These are phyloP conservation scores for Cryptococcus sp. DNA, from an alignment of 1,284 basidiomycete species.

Conservation along the genomic window DNA sequence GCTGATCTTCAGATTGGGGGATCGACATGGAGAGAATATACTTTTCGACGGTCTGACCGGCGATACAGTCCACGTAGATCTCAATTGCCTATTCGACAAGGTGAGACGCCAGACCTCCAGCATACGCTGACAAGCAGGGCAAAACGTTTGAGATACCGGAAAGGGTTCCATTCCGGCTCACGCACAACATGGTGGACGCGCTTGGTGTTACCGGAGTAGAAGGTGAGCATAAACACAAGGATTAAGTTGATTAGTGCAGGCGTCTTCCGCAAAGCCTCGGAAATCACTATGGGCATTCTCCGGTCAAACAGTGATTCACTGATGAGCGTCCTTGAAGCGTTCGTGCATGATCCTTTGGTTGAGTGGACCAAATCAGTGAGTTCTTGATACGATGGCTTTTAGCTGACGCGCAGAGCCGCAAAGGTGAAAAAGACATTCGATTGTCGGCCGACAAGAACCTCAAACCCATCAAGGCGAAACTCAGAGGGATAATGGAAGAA, in stretches of 20 bases:
- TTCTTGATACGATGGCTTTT: neutral
- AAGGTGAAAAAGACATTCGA: constrained; percentile 53
- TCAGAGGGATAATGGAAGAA: constrained; percentile 66
- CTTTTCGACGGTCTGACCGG: constrained; percentile 86
- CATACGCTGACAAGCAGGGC: constrained; percentile 59
- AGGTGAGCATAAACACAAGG: constrained; percentile 56
- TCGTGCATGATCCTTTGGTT: constrained; percentile 94
- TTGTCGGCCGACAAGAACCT: constrained; percentile 72
- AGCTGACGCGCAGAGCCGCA: constrained; percentile 6
- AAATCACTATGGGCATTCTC: constrained; percentile 85
- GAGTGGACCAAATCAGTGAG: constrained; percentile 80
- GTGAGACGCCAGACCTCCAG: constrained; percentile 51
- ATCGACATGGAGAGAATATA: constrained; percentile 97
- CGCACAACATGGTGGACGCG: constrained; percentile 91
- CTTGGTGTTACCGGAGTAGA: constrained; percentile 93
- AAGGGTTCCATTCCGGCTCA: constrained; percentile 91
- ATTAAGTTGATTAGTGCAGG: constrained; percentile 57
- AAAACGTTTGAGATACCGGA: constrained; percentile 88
- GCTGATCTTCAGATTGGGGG: constrained; percentile 70
- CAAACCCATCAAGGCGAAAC: constrained; percentile 76
- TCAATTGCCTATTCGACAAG: constrained; percentile 98
- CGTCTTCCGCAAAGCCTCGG: constrained; percentile 87
- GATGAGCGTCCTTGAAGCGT: constrained; percentile 95
- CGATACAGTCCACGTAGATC: constrained; percentile 94
- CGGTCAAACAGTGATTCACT: constrained; percentile 90